Evolutionary conservation across 2,329 filamentous ascomycete species (phyloP).

Genomic region (Fusarium sp.): DNA sequence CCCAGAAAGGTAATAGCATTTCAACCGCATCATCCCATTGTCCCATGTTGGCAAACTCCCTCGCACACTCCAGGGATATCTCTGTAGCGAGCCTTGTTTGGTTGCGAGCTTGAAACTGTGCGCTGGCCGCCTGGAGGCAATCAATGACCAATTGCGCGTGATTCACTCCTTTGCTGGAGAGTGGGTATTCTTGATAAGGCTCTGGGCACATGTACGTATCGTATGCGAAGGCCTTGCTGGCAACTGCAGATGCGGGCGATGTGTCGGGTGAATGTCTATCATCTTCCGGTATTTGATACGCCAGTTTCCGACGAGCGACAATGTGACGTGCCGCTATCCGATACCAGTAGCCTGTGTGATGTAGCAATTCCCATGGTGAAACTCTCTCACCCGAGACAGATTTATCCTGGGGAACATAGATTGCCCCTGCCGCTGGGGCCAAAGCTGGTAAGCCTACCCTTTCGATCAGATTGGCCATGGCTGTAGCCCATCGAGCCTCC

Average conservation of each 20-base stretch:
- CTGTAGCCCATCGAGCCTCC: conserved; percentile 78
- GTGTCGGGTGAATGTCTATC: conserved; percentile 63
- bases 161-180: conserved; percentile 63
- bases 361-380: conserved; percentile 72
- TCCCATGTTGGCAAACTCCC: conserved; percentile 63
- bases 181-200: conserved; percentile 69
- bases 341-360: conserved; percentile 77
- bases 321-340: conserved; percentile 70
- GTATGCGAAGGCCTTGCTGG: conserved; percentile 67
- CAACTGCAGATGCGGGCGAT: conserved; percentile 59
- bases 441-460: conserved; percentile 65
- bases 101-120: conserved; percentile 65
- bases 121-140: conserved; percentile 62
- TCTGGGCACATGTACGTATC: conserved; percentile 76
- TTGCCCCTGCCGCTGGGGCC: conserved; percentile 54
- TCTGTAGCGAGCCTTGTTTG: conserved; percentile 68
- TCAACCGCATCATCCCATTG: conserved; percentile 67
- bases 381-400: conserved; percentile 67
- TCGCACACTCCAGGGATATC: conserved; percentile 67
- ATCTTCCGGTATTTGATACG: conserved; percentile 69
- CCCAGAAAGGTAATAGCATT: conserved; percentile 69
- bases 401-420: conserved; percentile 71
- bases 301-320: conserved; percentile 64
- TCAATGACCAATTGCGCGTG: conserved; percentile 68
- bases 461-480: conserved; percentile 72